A percentile compares a stretch with the other conserved stretches of the same genome.
These are phyloP conservation scores for Cystobasidium slooffiae DNA, from an alignment of 1,284 basidiomycete species.

Conservation along the genomic window DNA sequence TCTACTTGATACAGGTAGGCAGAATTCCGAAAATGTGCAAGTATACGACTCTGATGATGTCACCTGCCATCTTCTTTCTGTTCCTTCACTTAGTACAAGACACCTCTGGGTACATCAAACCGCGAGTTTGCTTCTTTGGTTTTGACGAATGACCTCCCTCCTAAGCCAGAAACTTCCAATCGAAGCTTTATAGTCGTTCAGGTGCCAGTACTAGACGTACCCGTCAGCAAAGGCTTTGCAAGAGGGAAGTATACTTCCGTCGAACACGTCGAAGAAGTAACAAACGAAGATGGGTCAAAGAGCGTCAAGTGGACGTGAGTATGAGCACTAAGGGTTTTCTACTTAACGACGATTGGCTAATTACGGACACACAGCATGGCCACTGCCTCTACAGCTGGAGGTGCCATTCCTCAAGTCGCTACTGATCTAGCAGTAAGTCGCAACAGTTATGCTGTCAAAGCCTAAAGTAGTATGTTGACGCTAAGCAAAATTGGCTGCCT, in stretches of 20 bases:
- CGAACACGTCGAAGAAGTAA: constrained; percentile 28
- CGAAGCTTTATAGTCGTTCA: constrained; percentile 34
- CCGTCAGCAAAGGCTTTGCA: constrained; percentile 31
- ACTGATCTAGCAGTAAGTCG: constrained; percentile 36
- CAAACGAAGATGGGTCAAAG: neutral
- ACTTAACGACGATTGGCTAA: no score
- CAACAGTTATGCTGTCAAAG: no score
- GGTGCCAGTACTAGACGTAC: constrained; percentile 39
- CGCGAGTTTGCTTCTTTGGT: constrained; percentile 38
- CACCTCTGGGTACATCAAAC: constrained; percentile 25
- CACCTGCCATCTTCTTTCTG: neutral
- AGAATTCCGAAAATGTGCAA: no score
- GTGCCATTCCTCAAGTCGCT: constrained; percentile 26
- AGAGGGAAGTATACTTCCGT: constrained; percentile 40
- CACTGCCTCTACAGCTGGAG: constrained; percentile 35
- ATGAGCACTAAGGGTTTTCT: no score
- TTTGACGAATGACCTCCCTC: constrained; percentile 12
- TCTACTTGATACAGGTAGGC: constrained; percentile 34
- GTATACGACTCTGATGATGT: no score
- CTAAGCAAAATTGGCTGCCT: neutral
- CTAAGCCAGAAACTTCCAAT: neutral
- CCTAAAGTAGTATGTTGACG: neutral
- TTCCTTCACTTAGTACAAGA: constrained; percentile 24
- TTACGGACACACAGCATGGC: no score
- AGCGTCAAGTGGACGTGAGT: constrained; percentile 37